These are phyloP conservation scores for Fonsecaea multimorphosa DNA, from an alignment of 2,329 filamentous ascomycete genomes.

Conservation along the genomic window DNA sequence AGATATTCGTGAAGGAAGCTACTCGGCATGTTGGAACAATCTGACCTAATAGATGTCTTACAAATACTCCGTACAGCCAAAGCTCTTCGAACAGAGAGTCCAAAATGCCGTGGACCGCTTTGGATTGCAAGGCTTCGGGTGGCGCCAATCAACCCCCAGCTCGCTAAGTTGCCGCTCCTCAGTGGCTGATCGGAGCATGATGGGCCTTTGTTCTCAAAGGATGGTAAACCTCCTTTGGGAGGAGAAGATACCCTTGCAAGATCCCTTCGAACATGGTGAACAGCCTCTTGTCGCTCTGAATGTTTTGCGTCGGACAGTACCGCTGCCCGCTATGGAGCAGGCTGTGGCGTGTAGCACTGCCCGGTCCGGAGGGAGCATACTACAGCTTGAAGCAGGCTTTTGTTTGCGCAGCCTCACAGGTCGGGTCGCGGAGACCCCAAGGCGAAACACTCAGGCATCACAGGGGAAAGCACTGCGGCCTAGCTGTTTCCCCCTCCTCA, in stretches of 20 bases:
- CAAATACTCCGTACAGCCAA: too few relatives aligned
- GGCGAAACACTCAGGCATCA: background rate
- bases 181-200: background rate
- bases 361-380: background rate
- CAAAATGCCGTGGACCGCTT: too few relatives aligned
- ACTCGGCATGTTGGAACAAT: too few relatives aligned
- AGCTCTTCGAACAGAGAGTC: too few relatives aligned
- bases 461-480: background rate
- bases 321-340: too few relatives aligned
- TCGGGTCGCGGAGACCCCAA: background rate
- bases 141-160: background rate
- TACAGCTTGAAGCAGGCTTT: background rate
- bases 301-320: too few relatives aligned
- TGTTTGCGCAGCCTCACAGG: background rate
- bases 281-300: too few relatives aligned
- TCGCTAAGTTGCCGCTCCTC: background rate
- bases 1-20: too few relatives aligned
- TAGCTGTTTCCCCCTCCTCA: background rate
- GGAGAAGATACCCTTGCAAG: too few relatives aligned
- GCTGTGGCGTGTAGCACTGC: background rate
- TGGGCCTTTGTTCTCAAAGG: too few relatives aligned
- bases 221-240: too few relatives aligned
- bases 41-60: background rate
- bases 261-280: too few relatives aligned
- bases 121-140: background rate